Conservation (phyloP, 306 rosid species). For the Myrica gale region DNA sequence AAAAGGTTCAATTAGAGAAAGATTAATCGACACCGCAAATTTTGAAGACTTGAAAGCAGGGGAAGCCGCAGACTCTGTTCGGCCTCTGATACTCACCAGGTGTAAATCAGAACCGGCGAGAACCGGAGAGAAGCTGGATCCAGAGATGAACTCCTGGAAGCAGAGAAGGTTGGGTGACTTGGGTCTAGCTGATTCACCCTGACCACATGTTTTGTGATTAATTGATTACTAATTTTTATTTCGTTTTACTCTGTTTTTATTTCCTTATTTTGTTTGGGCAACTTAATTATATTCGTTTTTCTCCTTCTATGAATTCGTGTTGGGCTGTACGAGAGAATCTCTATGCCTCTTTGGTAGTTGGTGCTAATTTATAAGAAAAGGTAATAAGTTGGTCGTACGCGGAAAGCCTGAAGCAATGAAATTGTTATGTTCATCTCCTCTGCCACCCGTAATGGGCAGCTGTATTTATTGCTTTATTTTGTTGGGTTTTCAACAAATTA, state of each 20-base stretch:
- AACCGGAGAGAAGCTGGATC: constrained; percentile 50
- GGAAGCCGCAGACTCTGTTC: constrained; percentile 21
- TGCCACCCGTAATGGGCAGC: constrained; percentile 16
- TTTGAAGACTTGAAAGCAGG: constrained; percentile 23
- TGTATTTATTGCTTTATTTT: constrained; percentile 16
- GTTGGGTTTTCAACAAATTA: neutral
- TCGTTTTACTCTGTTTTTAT: constrained; percentile 1
- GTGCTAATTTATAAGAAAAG: neutral
- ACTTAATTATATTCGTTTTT: neutral
- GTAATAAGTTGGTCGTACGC: constrained; percentile 6
- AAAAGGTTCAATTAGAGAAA: constrained; percentile 35
- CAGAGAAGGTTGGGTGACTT: constrained; percentile 53
- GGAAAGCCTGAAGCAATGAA: constrained; percentile 3
- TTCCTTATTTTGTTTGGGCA: neutral
- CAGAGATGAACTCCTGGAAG: constrained; percentile 49
- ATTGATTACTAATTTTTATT: constrained; percentile 19
- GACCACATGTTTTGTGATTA: constrained; percentile 47
- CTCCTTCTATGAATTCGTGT: constrained; percentile 3
- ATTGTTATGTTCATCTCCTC: constrained; percentile 25
- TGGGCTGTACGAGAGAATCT: constrained; percentile 45
- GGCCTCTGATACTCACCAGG: constrained; percentile 59
- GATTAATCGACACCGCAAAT: constrained; percentile 34
- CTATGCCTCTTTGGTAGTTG: constrained; percentile 26
- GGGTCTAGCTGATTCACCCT: constrained; percentile 43
- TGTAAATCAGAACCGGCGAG: constrained; percentile 83